Evolutionary conservation across 139 green algal species (phyloP).

Genomic region (Pleodorina starrii): DNA sequence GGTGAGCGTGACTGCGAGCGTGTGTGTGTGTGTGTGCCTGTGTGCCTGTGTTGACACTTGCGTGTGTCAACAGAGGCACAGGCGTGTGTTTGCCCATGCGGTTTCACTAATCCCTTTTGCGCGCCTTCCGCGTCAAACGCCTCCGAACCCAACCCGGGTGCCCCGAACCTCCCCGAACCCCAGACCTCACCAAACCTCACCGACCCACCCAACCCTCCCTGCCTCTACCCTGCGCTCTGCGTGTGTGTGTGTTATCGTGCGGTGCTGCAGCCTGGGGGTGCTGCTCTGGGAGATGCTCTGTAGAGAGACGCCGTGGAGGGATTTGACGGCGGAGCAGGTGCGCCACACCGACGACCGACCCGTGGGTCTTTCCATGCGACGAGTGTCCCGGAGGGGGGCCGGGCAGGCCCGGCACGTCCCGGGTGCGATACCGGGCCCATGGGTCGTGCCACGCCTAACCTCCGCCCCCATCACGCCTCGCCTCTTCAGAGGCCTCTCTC

Average conservation of each 20-base stretch:
- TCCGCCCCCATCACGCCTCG: too few relatives aligned
- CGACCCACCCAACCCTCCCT: background rate
- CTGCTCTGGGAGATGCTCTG: slow-evolving; percentile 3
- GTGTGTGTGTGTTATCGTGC: too few relatives aligned
- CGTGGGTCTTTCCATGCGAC: too few relatives aligned
- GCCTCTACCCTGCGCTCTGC: background rate
- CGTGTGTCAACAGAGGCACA: too few relatives aligned
- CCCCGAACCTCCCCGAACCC: background rate
- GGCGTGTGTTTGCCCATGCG: background rate
- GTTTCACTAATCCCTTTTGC: background rate
- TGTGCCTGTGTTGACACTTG: background rate
- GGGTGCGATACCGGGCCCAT: too few relatives aligned
- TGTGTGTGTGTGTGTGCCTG: background rate
- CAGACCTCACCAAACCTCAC: background rate
- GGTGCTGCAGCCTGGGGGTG: background rate
- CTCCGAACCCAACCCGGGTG: background rate
- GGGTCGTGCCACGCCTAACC: too few relatives aligned
- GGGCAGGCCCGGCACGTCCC: too few relatives aligned
- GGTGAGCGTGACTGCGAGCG: background rate
- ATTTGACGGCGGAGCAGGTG: background rate
- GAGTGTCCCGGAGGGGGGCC: too few relatives aligned
- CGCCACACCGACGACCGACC: background rate
- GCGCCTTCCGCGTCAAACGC: background rate
- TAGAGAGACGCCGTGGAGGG: background rate
- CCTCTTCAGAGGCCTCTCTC: too few relatives aligned